A percentile compares a stretch with the other conserved stretches of the same genome.
phyloP scores from a whole-genome alignment of 768 basidiomycete species.

The Russula olivacea region DNA sequence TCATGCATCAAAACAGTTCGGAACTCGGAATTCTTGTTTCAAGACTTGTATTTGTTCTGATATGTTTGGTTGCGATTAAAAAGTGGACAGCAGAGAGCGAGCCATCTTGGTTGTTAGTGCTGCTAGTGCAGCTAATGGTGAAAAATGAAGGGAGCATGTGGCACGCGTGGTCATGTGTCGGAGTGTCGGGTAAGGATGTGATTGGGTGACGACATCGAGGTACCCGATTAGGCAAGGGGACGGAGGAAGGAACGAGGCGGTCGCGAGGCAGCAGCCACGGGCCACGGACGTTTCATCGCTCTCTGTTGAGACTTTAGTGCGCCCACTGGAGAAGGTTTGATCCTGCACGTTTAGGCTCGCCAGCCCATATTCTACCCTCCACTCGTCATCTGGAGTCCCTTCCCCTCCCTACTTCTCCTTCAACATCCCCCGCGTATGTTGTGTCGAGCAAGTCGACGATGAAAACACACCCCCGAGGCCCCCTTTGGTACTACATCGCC shows the following conservation, averaged over 20 bases:
- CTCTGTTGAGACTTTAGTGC: background rate
- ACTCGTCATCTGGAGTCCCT: background rate
- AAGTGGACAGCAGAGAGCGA: no score
- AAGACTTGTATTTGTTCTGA: no score
- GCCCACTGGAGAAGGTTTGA: background rate
- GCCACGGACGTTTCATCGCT: background rate
- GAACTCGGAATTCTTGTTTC: no score
- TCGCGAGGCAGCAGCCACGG: conserved; percentile 15
- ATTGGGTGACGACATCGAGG: no score
- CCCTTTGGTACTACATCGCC: conserved; percentile 24
- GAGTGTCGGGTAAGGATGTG: no score
- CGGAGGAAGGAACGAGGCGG: conserved; percentile 8
- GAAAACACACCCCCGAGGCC: conserved; percentile 18
- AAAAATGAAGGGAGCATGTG: no score
- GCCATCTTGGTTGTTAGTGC: no score
- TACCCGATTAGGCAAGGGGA: background rate
- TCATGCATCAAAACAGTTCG: no score
- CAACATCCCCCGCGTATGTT: conserved; percentile 9
- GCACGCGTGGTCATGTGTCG: no score
- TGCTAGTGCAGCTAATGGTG: no score
- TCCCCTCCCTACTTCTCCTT: background rate
- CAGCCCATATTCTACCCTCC: background rate
- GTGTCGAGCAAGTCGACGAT: background rate
- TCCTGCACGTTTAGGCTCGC: background rate
- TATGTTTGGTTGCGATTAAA: no score